Evolutionary conservation across 768 basidiomycete genomes (phyloP).

Genomic region (Pleurotus djamor): DNA sequence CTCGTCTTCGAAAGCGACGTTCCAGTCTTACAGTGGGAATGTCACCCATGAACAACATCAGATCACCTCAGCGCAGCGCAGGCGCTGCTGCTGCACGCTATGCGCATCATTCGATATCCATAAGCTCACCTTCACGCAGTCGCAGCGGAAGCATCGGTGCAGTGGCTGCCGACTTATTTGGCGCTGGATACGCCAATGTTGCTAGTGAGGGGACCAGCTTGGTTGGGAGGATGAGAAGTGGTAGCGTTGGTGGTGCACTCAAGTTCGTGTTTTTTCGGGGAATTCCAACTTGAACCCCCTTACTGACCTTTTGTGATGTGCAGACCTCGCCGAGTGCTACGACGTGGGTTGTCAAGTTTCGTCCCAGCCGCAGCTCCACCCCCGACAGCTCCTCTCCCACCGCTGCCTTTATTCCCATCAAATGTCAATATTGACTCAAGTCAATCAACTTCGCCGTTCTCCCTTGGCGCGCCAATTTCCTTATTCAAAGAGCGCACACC

Average conservation of each 20-base stretch:
- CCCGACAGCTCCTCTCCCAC: constrained; percentile 38
- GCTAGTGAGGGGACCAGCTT: constrained; percentile 32
- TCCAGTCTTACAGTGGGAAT: constrained; percentile 57
- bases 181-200: constrained; percentile 8
- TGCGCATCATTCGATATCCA: constrained; percentile 34
- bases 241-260: constrained; percentile 39
- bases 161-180: constrained; percentile 25
- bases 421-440: neutral
- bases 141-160: constrained; percentile 43
- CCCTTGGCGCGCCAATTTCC: constrained; percentile 13
- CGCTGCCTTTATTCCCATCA: constrained; percentile 14
- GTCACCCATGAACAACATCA: constrained; percentile 56
- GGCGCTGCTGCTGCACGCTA: constrained; percentile 48
- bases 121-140: constrained; percentile 23
- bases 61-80: constrained; percentile 52
- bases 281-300: too few species aligned
- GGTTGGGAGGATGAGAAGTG: constrained; percentile 54
- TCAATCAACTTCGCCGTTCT: neutral
- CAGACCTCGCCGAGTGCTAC: constrained; percentile 39
- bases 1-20: constrained; percentile 56
- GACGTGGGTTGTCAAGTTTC: constrained; percentile 27
- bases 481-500: constrained; percentile 22
- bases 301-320: neutral
- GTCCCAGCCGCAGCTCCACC: constrained; percentile 32
- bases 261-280: constrained; percentile 23